Evolutionary conservation across 2,329 filamentous ascomycete species (phyloP).

Genomic region (Dendryphion nanum): DNA sequence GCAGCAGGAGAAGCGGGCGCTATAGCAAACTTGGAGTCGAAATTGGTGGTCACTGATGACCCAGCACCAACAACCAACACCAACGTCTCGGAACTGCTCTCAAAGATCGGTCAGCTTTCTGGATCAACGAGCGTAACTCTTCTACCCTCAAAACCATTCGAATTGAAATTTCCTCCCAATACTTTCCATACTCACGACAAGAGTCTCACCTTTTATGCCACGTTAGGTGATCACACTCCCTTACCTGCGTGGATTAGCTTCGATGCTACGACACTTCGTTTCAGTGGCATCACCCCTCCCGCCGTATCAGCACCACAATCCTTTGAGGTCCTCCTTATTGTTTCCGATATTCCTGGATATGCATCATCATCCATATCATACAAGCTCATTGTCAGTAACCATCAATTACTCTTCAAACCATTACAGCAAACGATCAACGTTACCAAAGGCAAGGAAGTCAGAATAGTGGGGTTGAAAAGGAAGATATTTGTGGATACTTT

Average conservation of each 20-base stretch:
- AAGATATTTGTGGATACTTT: conserved; percentile 38
- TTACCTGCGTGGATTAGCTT: conserved; percentile 85
- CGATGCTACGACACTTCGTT: conserved; percentile 60
- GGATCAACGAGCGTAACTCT: conserved; percentile 57
- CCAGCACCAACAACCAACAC: conserved; percentile 54
- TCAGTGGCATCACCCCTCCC: conserved; percentile 66
- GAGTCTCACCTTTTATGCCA: conserved; percentile 71
- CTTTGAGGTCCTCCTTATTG: conserved; percentile 71
- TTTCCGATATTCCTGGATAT: conserved; percentile 78
- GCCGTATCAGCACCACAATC: conserved; percentile 64
- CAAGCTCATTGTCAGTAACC: conserved; percentile 68
- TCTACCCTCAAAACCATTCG: conserved; percentile 34
- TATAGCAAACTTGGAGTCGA: conserved; percentile 60
- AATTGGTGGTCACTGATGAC: conserved; percentile 66
- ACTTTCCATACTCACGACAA: conserved; percentile 62
- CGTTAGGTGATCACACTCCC: conserved; percentile 74
- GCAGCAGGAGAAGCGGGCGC: conserved; percentile 68
- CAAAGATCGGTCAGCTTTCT: conserved; percentile 56
- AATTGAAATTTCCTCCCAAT: conserved; percentile 43
- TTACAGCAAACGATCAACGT: conserved; percentile 35
- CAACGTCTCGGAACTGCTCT: conserved; percentile 59
- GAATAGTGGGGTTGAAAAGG: conserved; percentile 27
- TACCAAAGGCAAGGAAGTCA: conserved; percentile 28
- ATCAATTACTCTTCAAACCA: conserved; percentile 65
- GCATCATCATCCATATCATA: conserved; percentile 65